These are phyloP conservation scores for Nissolia schottii DNA, from an alignment of 306 rosid genomes.

Conservation along the genomic window DNA sequence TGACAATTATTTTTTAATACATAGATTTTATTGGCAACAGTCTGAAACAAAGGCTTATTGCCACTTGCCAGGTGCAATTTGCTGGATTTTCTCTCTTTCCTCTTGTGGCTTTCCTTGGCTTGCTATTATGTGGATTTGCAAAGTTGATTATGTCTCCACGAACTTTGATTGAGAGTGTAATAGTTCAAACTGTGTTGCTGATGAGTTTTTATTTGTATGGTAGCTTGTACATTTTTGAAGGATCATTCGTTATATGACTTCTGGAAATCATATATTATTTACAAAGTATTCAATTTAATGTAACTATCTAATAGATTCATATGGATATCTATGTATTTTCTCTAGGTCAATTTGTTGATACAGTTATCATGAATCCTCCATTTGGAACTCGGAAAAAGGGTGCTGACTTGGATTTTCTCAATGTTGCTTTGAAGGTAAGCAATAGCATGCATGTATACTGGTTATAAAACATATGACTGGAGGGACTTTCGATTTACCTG, in stretches of 20 bases:
- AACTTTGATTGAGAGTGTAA: not conserved
- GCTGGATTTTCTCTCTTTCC: not conserved
- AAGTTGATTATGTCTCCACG: not conserved
- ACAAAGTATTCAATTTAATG: not conserved
- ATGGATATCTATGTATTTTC: constrained; percentile 8
- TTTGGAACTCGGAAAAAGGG: constrained; percentile 89
- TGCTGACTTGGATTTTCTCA: constrained; percentile 83
- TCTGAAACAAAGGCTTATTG: constrained; percentile 6
- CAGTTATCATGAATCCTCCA: constrained; percentile 93
- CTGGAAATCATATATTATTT: not conserved
- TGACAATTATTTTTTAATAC: not conserved
- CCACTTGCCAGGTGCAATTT: not conserved
- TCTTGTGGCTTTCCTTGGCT: not conserved
- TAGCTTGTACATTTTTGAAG: not conserved
- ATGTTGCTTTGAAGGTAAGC: constrained; percentile 67
- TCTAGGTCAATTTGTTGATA: constrained; percentile 71
- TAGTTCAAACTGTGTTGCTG: constrained; percentile 4
- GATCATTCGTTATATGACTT: not conserved
- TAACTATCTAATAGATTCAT: not conserved
- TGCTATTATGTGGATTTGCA: not conserved
- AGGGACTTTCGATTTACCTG: constrained; percentile 13
- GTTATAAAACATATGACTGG: not conserved
- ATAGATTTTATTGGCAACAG: not conserved
- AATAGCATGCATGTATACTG: not conserved
- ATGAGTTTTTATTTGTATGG: not conserved